Evolutionary conservation across 2,329 filamentous ascomycete genomes (phyloP), one percentile per base, ranked within the genome.

Genomic region (Allantophomopsis cytisporea): DNA sequence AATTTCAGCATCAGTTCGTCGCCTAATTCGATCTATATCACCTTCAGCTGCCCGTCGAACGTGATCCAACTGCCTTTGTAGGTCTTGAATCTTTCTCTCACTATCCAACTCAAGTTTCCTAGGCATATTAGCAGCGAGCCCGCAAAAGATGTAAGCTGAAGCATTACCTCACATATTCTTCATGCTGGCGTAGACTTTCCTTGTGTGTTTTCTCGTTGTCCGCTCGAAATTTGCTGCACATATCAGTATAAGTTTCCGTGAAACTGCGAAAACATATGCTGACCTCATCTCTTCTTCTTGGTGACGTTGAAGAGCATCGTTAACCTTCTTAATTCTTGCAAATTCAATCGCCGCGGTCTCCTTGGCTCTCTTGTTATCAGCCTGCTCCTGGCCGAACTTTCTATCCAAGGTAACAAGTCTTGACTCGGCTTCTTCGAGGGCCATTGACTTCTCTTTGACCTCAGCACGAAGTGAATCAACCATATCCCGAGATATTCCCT

Each of bases 401-500:
- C 62, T 63, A 39, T 68, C 61, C 10, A 76, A 57, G 4, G 65
- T 62, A 7, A 65, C 56, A 5, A 66, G 50, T 31, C 66, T 61
- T 10, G 61, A 58, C 36, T 70, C 62, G 2, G 60, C 57, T 31
- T 69, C 64, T 43, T 70, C 61, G 18, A 78, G 51, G 2, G 61
- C 56, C 23, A 59, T 60, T 16, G 76, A 77, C 45, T 80, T 85
- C 43, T 89, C 80, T 43, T 83, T 78, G 1, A 94, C 59, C 54
- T 95, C 81, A 4, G 69, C 69, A 37, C 85, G 77, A 23, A 98
- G 65, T 1, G 82, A 80, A 56, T 98, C 91, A 3, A 98, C 83
- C 31, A 96, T 65, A 51, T 96, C 86, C 32, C 89, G 75, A n/a
- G 93, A 94, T 31, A 98, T 83, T 4, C 89, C 89, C 52, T 89